These are phyloP conservation scores for Volvox carteri DNA, from an alignment of 163 green algal genomes.

Conservation along the genomic window DNA sequence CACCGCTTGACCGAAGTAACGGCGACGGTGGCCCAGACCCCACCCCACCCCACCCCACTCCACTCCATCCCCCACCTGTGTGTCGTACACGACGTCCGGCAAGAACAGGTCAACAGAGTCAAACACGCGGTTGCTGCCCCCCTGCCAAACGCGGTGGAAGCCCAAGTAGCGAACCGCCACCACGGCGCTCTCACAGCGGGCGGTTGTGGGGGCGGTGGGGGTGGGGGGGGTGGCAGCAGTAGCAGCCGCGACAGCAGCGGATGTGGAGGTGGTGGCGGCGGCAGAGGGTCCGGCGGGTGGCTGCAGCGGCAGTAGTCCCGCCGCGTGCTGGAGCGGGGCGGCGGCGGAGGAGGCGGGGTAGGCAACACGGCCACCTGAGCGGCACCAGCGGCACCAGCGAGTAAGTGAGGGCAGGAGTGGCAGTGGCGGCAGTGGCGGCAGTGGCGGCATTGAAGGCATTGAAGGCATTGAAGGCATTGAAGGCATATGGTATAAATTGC, in stretches of 20 bases:
- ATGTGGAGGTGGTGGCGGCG: neutral
- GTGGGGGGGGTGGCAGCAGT: neutral
- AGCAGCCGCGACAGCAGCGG: neutral
- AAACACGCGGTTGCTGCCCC: constrained; percentile 80
- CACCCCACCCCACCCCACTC: neutral
- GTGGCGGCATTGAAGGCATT: too few species aligned
- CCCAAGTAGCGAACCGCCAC: constrained; percentile 70
- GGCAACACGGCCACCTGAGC: neutral
- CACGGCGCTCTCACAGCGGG: constrained; percentile 55
- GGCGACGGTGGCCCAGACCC: too few species aligned
- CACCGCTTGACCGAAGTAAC: too few species aligned
- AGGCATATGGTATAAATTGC: too few species aligned
- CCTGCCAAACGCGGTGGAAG: constrained; percentile 88
- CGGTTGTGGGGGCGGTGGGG: constrained; percentile 14
- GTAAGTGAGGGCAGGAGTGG: neutral
- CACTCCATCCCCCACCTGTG: constrained; percentile 72
- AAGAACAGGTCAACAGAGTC: constrained; percentile 95
- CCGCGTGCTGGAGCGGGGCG: too few species aligned
- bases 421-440: neutral
- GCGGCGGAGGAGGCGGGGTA: constrained; percentile 10
- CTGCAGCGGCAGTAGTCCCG: too few species aligned
- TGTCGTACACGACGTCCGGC: constrained; percentile 87
- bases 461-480: too few species aligned
- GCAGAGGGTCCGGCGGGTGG: too few species aligned
- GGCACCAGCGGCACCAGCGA: neutral